Evolutionary conservation across 257 asterid species (phyloP).

Genomic region (Solanum chilense): DNA sequence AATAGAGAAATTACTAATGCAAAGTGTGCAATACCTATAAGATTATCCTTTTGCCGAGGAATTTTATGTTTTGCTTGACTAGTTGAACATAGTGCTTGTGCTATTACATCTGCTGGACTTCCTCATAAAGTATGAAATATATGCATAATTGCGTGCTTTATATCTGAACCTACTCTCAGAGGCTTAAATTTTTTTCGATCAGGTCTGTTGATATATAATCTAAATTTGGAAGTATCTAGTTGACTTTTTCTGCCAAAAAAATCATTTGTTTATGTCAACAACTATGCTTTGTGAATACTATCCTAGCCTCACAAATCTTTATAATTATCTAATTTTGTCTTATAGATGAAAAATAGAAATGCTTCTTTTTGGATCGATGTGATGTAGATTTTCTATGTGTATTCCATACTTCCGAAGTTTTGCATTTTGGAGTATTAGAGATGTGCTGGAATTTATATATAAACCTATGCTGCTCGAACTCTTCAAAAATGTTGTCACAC

Average conservation of each 20-base stretch:
- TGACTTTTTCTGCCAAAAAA: background rate
- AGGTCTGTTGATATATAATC: background rate
- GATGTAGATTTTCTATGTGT: background rate
- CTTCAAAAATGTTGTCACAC: background rate
- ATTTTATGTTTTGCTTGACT: background rate
- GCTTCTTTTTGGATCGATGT: background rate
- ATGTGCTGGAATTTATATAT: background rate
- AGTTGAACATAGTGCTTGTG: background rate
- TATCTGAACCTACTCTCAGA: background rate
- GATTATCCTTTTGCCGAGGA: background rate
- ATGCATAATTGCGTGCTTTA: background rate
- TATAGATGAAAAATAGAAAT: background rate
- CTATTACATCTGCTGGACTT: background rate
- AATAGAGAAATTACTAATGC: background rate
- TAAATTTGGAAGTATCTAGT: background rate
- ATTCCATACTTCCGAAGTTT: background rate
- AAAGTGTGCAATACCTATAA: background rate
- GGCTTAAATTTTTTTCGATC: background rate
- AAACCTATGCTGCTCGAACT: fast-evolving
- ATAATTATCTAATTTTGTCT: background rate
- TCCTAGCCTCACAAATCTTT: background rate
- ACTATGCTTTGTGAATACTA: background rate
- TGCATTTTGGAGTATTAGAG: background rate
- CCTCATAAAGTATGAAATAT: background rate
- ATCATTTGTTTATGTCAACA: background rate